Base-by-base conservation (phyloP, 1,284 basidiomycete species). In the Tylopilus orsonianus region DNA sequence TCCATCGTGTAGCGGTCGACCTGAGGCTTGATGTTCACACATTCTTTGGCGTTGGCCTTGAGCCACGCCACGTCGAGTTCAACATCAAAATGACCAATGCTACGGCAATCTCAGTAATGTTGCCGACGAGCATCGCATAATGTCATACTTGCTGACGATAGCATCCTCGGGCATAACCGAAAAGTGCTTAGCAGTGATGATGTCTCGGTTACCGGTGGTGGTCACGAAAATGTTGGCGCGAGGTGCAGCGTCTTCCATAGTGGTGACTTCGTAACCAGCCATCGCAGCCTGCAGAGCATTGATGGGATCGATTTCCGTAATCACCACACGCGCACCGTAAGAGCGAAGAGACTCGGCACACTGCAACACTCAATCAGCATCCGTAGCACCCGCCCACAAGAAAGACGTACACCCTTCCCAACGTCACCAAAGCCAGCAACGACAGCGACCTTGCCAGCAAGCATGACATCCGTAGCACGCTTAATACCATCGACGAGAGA, bases 401-500 rank as follows among this genome's bases (percentile, higher is more conserved):
- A 46, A 45, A 35, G 36, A 50, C 38, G 9, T 75, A 93, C 92
- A 56, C 96, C 96, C 77, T 99, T 99, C 62, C 96, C 96, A 64
- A 99, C 96, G 67, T 99, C 96, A 79, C 96, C 96, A 73, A 90
- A 99, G 55, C 96, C 96, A 62, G 96, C 96, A 62, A 99, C 96
- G 58, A 99, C 91, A 53, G 95, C 95, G 60, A 98, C 93, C 79
- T 99, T 99, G 53, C 96, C 96, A 64, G 97, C 97, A 69, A 99
- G 86, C 96, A 99, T 99, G 71, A 99, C 93, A 73, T 99, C 96
- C 62, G 96, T 99, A 54, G 96, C 96, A 70, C 96, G 93, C 85
- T 99, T 99, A 80, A 99, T 98, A 68, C 96, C 96, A 71, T 99
- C 96, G 59, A 99, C 97, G 59, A 99, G 90, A 44, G 96, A 99